Evolutionary conservation across 768 basidiomycete species (phyloP).

Genomic region (Leccinum subgranulosum): DNA sequence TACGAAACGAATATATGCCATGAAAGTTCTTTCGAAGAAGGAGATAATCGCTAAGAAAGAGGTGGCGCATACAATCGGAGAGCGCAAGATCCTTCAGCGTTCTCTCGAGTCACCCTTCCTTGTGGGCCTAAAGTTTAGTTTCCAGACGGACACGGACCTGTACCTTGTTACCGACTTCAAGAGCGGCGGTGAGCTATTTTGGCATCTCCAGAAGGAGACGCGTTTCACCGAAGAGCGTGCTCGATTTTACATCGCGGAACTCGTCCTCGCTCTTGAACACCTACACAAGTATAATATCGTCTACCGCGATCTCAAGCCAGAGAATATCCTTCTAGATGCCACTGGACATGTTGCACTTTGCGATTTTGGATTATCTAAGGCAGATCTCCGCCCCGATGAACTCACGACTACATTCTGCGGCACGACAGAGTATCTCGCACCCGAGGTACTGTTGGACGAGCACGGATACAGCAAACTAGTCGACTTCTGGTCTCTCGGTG

Average conservation of each 20-base stretch:
- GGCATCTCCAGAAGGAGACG: slow-evolving; percentile 96
- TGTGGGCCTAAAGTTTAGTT: slow-evolving; percentile 96
- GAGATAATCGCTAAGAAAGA: slow-evolving; percentile 99
- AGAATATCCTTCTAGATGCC: slow-evolving; percentile 97
- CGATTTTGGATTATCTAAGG: slow-evolving; percentile 97
- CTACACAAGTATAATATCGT: slow-evolving; percentile 98
- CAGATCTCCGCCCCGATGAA: slow-evolving; percentile 88
- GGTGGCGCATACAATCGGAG: slow-evolving; percentile 98
- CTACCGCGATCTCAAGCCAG: slow-evolving; percentile 94
- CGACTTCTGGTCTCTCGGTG: slow-evolving; percentile 97
- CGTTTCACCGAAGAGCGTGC: slow-evolving; percentile 92
- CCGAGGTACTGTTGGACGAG: slow-evolving; percentile 97
- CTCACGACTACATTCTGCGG: slow-evolving; percentile 99
- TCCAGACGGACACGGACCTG: slow-evolving; percentile 93
- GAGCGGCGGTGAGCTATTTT: slow-evolving; percentile 96
- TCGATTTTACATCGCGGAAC: slow-evolving; percentile 94
- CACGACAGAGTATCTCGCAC: slow-evolving; percentile 97
- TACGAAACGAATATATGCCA: slow-evolving; percentile 98
- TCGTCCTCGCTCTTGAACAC: slow-evolving; percentile 93
- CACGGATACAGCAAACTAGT: slow-evolving; percentile 98
- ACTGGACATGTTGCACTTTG: slow-evolving; percentile 98
- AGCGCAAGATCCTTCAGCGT: slow-evolving; percentile 96
- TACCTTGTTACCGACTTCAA: slow-evolving; percentile 99
- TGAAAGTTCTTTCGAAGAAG: slow-evolving; percentile 99
- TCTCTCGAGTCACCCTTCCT: slow-evolving; percentile 94